phyloP scores from a whole-genome alignment of 495 filamentous ascomycete species.

The Podospora pseudocomata region DNA sequence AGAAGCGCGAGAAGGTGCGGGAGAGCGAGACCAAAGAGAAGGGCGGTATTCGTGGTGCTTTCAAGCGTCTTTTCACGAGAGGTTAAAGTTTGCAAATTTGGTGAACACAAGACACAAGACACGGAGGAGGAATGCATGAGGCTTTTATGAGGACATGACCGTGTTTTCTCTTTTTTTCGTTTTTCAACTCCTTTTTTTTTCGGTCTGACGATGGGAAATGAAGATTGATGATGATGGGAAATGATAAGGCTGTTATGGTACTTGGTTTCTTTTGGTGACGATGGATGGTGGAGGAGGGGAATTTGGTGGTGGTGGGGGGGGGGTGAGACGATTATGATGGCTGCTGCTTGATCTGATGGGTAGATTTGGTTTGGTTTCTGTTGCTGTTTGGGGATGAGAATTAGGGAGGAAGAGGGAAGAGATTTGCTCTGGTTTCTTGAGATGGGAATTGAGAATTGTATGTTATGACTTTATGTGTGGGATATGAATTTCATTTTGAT shows the following conservation, averaged over 20 bases:
- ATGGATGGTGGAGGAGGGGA: not conserved
- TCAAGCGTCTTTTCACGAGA: conserved; percentile 34
- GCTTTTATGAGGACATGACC: conserved; percentile 4
- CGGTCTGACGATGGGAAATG: not conserved
- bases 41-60: conserved; percentile 68
- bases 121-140: conserved; percentile 1
- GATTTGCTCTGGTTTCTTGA: not conserved
- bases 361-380: not conserved
- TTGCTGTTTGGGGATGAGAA: not conserved
- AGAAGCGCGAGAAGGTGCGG: conserved; percentile 28
- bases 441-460: not conserved
- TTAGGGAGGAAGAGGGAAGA: not conserved
- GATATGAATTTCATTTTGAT: not conserved
- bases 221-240: conserved; percentile 6
- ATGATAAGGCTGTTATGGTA: not conserved
- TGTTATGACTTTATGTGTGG: not conserved
- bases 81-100: not conserved
- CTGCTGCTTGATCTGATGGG: not conserved
- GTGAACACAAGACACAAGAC: not conserved
- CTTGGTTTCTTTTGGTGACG: not conserved
- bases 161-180: not conserved
- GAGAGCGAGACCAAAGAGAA: conserved; percentile 65
- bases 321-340: not conserved
- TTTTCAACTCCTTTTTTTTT: not conserved
- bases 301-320: not conserved